These are phyloP conservation scores for Colletotrichum eleusines DNA, from an alignment of 2,329 filamentous ascomycete genomes.

Conservation along the genomic window DNA sequence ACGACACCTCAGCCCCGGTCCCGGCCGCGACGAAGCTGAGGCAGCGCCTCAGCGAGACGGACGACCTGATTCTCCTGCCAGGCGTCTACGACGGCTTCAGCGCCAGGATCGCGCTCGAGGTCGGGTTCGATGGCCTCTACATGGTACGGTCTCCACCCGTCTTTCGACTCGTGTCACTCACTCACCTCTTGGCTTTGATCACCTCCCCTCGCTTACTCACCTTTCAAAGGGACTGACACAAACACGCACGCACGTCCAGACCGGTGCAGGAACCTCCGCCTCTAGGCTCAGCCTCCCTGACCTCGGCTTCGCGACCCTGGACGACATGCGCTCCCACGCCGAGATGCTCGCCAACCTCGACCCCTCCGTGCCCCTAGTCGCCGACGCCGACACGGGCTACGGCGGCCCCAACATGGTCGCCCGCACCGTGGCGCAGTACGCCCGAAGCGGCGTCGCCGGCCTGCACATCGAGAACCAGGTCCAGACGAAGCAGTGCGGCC, in stretches of 20 bases:
- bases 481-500: conserved; percentile 73
- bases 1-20: background rate
- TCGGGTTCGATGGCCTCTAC: conserved; percentile 75
- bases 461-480: conserved; percentile 75
- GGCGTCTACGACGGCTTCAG: conserved; percentile 78
- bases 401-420: conserved; percentile 65
- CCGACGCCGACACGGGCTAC: conserved; percentile 71
- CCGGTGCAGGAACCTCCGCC: conserved; percentile 71
- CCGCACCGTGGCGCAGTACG: conserved; percentile 65
- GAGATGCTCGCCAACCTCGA: conserved; percentile 73
- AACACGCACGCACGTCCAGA: conserved; percentile 53
- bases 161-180: background rate
- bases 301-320: conserved; percentile 70
- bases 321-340: conserved; percentile 74
- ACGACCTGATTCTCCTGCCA: conserved; percentile 67
- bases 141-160: conserved; percentile 64
- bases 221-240: background rate
- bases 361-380: conserved; percentile 68
- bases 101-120: conserved; percentile 70
- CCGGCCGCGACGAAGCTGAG: conserved; percentile 54
- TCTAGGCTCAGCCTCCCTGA: conserved; percentile 73
- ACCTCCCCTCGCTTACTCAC: background rate
- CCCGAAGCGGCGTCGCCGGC: conserved; percentile 66
- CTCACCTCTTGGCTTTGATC: background rate
- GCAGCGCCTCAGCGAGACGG: conserved; percentile 52